Percentiles rank a stretch among this genome's conserved stretches.
Evolutionary conservation across 345 rosid genomes (phyloP).

Genomic region (Psidium friedrichsthalianum): DNA sequence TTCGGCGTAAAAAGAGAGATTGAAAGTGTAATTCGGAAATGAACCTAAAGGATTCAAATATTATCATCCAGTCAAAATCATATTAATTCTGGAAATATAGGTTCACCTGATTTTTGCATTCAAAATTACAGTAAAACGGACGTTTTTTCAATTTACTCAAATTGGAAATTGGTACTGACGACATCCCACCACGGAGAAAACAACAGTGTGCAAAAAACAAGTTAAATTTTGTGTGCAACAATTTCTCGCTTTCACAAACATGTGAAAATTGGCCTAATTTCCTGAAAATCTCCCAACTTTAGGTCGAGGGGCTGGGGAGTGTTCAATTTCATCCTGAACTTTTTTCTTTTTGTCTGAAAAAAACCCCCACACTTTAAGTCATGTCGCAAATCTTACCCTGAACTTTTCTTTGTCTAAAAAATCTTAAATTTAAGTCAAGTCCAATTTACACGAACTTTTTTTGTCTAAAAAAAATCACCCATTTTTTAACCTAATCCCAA

Average conservation of each 20-base stretch:
- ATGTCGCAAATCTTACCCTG: no score
- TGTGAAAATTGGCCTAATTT: not conserved
- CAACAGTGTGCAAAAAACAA: no score
- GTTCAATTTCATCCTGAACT: no score
- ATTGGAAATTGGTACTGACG: not conserved
- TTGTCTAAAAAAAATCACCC: no score
- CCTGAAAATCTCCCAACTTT: no score
- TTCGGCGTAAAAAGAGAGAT: not conserved
- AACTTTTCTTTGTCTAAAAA: no score
- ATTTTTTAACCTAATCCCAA: no score
- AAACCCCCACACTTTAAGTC: no score
- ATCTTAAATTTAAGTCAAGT: no score
- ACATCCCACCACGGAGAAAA: not conserved
- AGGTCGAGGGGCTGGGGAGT: no score
- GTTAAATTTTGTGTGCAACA: not conserved
- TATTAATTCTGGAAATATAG: not conserved
- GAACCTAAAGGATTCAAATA: not conserved
- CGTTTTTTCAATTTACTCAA: not conserved
- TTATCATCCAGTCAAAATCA: not conserved
- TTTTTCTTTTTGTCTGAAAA: no score
- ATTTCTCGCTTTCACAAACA: accelerated
- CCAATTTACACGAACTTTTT: no score
- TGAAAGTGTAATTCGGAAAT: not conserved
- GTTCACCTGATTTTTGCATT: not conserved
- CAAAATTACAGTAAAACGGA: not conserved